phyloP scores from a whole-genome alignment of 2,329 filamentous ascomycete species.

The Beauveria rudraprayagi region DNA sequence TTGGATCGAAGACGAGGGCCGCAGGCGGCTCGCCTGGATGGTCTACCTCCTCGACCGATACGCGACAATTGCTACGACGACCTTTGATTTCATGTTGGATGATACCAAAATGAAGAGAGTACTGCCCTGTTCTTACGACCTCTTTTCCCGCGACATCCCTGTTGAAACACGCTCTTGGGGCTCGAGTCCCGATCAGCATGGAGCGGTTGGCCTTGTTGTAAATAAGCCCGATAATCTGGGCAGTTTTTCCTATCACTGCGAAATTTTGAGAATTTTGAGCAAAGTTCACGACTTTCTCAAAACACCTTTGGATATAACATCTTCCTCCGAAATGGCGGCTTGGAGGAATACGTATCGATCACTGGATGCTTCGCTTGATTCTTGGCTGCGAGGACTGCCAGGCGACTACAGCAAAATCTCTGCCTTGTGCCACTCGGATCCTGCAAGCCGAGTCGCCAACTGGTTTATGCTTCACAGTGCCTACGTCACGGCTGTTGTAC shows the following conservation, averaged over 20 bases:
- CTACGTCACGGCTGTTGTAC: slow-evolving; percentile 35
- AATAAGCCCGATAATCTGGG: slow-evolving; percentile 35
- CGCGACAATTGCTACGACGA: slow-evolving; percentile 33
- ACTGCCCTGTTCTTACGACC: slow-evolving; percentile 35
- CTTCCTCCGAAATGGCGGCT: slow-evolving; percentile 27
- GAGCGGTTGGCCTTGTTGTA: slow-evolving; percentile 21
- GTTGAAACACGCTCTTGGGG: slow-evolving; percentile 32
- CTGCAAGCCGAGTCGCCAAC: slow-evolving; percentile 36
- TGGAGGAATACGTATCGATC: slow-evolving; percentile 34
- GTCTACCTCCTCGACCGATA: slow-evolving; percentile 37
- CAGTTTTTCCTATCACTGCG: slow-evolving; percentile 37
- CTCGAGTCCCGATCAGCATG: slow-evolving; percentile 19
- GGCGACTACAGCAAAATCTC: slow-evolving; percentile 39
- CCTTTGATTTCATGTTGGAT: slow-evolving; percentile 34
- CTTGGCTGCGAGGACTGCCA: slow-evolving; percentile 34
- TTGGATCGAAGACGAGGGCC: slow-evolving; percentile 38
- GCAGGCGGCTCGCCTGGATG: slow-evolving; percentile 36
- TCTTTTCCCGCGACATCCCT: slow-evolving; percentile 35
- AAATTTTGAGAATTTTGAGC: slow-evolving; percentile 35
- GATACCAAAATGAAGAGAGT: slow-evolving; percentile 31
- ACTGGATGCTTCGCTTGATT: slow-evolving; percentile 31
- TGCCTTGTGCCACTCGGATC: slow-evolving; percentile 36
- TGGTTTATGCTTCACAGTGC: slow-evolving; percentile 40
- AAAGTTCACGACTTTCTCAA: slow-evolving; percentile 36
- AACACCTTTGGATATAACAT: slow-evolving; percentile 31